Evolutionary conservation across 2,329 filamentous ascomycete genomes (phyloP), one percentile per base, ranked within the genome.

Genomic region (Venturia pyrina): DNA sequence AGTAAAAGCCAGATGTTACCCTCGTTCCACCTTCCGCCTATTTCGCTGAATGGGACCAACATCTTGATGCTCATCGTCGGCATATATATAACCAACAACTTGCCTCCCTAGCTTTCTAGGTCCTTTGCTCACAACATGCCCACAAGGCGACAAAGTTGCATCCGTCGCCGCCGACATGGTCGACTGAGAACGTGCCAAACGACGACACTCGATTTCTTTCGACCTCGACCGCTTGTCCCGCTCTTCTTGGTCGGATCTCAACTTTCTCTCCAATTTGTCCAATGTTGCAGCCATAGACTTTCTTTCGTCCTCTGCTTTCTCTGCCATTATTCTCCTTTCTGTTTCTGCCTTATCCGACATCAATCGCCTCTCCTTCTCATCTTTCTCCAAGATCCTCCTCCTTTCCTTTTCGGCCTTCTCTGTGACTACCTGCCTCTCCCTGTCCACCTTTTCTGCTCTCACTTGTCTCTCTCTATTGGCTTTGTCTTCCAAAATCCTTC

Each of bases 11-110:
- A 24, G 17, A n/a, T 13, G n/a, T 43, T 21, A 62, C n/a, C 34
- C 32, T 15, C n/a, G 19, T 44, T 44, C 37, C 40, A 15, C 13
- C 40, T 24, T 44, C 37, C 28, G 28, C 40, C 44, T 62, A n/a
- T 34, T 40, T 48, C n/a, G 60, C 60, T 11, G 37, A 10, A 19
- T 44, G 2, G 60, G 60, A 28, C 7, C 60, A 44, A 15, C 60
- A 48, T 62, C 60, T 48, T 62, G 28, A 10, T 34, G 53, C 32
- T 59, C 60, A 24, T 62, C 63, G 17, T 65, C 32, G 17, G 50
- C 64, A 53, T 66, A 66, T 5, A 66, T 46, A 21, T 66, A 66
- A 1, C 64, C 64, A 6, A 66, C 64, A 6, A 66, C 57, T 10
- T 41, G 40, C 37, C 44, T 62, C 15, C 59, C 64, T 10, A 66